phyloP scores from a whole-genome alignment of 169 alveolate species.

The Plasmodium ovale region DNA sequence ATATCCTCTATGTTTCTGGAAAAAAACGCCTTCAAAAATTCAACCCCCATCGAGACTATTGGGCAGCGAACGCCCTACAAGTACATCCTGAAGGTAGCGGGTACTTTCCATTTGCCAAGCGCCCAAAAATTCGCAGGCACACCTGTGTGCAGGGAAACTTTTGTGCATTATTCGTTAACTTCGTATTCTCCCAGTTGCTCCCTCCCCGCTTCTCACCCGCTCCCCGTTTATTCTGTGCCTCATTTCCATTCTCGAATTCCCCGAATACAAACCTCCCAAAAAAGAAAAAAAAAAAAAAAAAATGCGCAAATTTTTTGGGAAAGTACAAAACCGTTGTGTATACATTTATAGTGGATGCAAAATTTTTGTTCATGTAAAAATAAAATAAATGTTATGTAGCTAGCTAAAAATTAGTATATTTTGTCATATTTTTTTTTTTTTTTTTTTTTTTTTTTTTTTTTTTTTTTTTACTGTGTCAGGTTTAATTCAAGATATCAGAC shows the following conservation, averaged over 20 bases:
- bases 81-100: slow-evolving; percentile 71
- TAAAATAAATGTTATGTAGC: neutral
- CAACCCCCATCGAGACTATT: slow-evolving; percentile 71
- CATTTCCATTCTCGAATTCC: neutral
- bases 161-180: too few species aligned
- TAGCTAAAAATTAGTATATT: neutral
- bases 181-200: too few species aligned
- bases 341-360: too few species aligned
- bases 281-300: too few species aligned
- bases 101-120: too few species aligned
- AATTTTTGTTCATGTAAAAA: too few species aligned
- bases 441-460: neutral
- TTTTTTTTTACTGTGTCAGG: slow-evolving; percentile 9
- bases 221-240: neutral
- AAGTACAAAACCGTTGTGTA: too few species aligned
- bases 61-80: slow-evolving; percentile 72
- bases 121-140: too few species aligned
- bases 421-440: neutral
- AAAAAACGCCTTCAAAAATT: slow-evolving; percentile 61
- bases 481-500: slow-evolving; percentile 68
- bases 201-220: too few species aligned
- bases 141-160: too few species aligned
- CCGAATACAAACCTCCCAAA: too few species aligned
- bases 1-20: slow-evolving; percentile 68
- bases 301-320: too few species aligned